Percentiles rank a stretch among this genome's conserved stretches.
These are phyloP conservation scores for Geranium incanum DNA, from an alignment of 441 rosid species.

Conservation along the genomic window DNA sequence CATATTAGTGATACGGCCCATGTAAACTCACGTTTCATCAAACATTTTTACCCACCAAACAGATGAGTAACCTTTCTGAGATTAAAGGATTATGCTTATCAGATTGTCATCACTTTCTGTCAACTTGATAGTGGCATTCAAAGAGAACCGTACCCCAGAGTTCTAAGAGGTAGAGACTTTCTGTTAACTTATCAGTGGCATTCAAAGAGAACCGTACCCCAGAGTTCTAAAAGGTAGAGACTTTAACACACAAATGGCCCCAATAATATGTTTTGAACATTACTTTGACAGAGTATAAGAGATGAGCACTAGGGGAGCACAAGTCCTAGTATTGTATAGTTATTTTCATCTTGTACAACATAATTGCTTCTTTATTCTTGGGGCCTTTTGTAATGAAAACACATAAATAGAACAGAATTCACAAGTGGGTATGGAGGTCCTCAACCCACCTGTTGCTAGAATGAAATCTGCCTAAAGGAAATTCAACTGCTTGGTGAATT, in stretches of 20 bases:
- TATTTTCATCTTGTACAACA: not conserved
- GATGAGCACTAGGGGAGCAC: not conserved
- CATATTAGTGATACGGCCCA: not conserved
- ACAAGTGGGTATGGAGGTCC: too few species aligned
- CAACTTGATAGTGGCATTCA: not conserved
- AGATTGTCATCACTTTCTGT: not conserved
- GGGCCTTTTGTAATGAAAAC: too few species aligned
- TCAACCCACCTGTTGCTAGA: too few species aligned
- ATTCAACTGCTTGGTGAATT: too few species aligned
- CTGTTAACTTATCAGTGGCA: not conserved
- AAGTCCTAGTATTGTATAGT: not conserved
- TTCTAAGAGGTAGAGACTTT: not conserved
- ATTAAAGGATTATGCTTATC: not conserved
- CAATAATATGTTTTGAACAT: not conserved
- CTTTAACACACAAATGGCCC: not conserved
- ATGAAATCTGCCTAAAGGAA: too few species aligned
- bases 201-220: not conserved
- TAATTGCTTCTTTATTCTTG: too few species aligned
- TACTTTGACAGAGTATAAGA: not conserved
- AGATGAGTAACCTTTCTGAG: not conserved
- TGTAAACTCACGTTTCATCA: not conserved
- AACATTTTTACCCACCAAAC: not conserved
- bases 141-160: not conserved
- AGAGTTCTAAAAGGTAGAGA: not conserved
- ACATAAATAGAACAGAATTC: too few species aligned